phyloP scores from a whole-genome alignment of 2,329 filamentous ascomycete species.

The Penicillium expansum region DNA sequence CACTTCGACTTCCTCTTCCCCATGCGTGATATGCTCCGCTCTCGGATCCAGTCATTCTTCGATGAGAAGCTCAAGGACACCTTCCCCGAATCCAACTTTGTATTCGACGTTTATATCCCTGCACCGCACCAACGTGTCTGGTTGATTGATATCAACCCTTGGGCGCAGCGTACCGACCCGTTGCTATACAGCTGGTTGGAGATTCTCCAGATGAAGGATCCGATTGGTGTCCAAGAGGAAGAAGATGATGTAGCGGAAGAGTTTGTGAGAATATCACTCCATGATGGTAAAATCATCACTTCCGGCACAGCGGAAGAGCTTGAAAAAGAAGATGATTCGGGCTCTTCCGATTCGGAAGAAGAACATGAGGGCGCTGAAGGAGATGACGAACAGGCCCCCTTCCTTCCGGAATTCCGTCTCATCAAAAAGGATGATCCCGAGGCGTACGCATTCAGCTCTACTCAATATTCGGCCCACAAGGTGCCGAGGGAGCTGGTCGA shows the following conservation, averaged over 20 bases:
- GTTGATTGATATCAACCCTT: constrained; percentile 92
- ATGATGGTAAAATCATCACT: constrained; percentile 20
- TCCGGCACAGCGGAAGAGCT: constrained; percentile 23
- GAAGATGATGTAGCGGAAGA: constrained; percentile 31
- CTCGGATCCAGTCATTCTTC: constrained; percentile 75
- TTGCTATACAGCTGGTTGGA: constrained; percentile 88
- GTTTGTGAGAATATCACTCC: constrained; percentile 38
- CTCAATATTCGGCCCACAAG: constrained; percentile 93
- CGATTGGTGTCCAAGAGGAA: constrained; percentile 38
- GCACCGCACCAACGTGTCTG: constrained; percentile 70
- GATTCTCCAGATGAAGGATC: constrained; percentile 65
- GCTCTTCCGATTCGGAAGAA: constrained; percentile 30
- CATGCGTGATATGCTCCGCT: constrained; percentile 64
- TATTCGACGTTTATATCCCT: constrained; percentile 91
- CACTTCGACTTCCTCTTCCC: constrained; percentile 78
- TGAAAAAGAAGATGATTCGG: constrained; percentile 30
- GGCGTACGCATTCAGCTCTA: constrained; percentile 78
- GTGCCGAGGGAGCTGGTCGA: constrained; percentile 88
- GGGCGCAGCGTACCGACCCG: constrained; percentile 85
- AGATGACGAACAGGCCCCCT: constrained; percentile 51
- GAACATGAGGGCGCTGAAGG: constrained; percentile 50
- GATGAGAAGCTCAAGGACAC: constrained; percentile 67
- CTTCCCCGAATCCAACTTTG: constrained; percentile 80
- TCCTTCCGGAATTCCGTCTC: constrained; percentile 74
- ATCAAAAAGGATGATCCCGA: constrained; percentile 82